Percentiles rank a stretch among this genome's conserved stretches.
Conservation (phyloP, 768 basidiomycete genomes). For the Podaxis pistillaris region DNA sequence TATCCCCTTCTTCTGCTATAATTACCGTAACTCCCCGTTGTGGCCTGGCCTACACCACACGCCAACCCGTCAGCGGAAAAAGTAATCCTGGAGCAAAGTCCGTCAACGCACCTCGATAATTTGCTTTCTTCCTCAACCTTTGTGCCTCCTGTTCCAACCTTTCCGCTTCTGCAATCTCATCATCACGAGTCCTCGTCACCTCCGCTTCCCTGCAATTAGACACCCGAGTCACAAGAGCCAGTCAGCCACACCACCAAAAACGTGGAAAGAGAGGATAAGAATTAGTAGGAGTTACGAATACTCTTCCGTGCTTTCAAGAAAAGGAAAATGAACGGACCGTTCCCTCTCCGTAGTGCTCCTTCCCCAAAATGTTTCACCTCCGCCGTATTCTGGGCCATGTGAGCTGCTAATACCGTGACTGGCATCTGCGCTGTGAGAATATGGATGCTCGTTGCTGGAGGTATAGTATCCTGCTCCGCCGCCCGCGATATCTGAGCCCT, state of each 20-base stretch:
- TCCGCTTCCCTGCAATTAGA: not conserved
- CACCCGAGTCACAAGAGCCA: not conserved
- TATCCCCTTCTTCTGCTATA: not conserved
- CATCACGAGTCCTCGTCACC: not conserved
- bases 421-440: not conserved
- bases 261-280: not conserved
- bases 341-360: not conserved
- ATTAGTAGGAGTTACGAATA: not conserved
- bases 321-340: slow-evolving; percentile 7
- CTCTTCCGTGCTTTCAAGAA: not conserved
- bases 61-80: not conserved
- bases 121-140: not conserved
- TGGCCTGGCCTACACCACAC: not conserved
- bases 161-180: not conserved
- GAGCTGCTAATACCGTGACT: not conserved
- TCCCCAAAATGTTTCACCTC: not conserved
- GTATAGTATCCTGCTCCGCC: too few relatives aligned
- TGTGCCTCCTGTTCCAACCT: too few relatives aligned
- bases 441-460: too few relatives aligned
- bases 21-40: not conserved
- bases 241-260: not conserved
- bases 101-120: not conserved
- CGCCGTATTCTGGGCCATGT: not conserved
- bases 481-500: not conserved
- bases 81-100: not conserved